Conservation (phyloP, 164 flowering plant species). For the Magnolia sinica region DNA sequence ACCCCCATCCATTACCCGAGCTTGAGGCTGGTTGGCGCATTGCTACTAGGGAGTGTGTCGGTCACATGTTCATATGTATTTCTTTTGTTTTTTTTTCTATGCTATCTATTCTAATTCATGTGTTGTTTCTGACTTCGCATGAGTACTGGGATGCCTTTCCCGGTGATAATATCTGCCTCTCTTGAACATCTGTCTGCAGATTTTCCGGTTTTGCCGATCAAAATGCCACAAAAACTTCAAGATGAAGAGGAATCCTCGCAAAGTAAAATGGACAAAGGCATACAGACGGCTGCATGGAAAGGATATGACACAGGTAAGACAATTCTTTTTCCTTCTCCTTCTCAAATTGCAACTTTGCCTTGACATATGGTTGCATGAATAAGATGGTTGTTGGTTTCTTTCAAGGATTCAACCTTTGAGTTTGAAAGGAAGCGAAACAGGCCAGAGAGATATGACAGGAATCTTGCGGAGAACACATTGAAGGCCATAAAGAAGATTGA, state of each 20-base stretch:
- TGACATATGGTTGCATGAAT: not conserved
- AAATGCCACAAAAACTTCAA: conserved; percentile 96
- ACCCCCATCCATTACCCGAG: too few species aligned
- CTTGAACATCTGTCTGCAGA: conserved; percentile 31
- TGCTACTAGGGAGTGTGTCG: too few species aligned
- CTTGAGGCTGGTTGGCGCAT: too few species aligned
- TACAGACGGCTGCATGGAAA: conserved; percentile 78
- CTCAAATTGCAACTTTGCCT: not conserved
- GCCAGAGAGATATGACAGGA: conserved; percentile 31
- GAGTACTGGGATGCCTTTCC: too few species aligned
- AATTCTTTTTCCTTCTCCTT: not conserved
- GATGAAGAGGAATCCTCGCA: conserved; percentile 95
- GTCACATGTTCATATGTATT: too few species aligned
- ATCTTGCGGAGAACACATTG: conserved; percentile 22
- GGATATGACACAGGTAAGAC: conserved; percentile 81
- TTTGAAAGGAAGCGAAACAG: conserved; percentile 33
- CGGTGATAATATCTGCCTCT: not conserved
- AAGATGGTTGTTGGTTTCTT: not conserved
- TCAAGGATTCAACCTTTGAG: conserved; percentile 30
- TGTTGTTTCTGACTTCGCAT: too few species aligned
- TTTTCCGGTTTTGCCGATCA: conserved; percentile 84
- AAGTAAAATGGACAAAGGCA: conserved; percentile 95
- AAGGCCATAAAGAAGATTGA: conserved; percentile 29
- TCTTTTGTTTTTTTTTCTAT: too few species aligned
- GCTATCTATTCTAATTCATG: too few species aligned